These are phyloP conservation scores for Ustilago xerochloae DNA, from an alignment of 1,284 basidiomycete genomes.

Conservation along the genomic window DNA sequence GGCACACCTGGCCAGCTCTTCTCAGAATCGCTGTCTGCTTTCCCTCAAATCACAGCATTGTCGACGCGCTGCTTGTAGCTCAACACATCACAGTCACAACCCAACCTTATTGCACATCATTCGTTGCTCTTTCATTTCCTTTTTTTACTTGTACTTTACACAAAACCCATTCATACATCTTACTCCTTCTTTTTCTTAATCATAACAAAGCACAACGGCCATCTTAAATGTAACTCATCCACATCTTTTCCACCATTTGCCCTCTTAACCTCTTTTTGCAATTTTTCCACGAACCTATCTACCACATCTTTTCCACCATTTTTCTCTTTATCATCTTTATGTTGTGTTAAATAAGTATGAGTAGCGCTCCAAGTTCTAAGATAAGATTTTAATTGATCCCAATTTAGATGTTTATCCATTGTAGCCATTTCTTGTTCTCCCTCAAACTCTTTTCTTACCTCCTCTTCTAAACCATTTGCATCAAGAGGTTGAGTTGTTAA, in stretches of 20 bases:
- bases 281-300: constrained; percentile 27
- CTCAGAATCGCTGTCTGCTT: too few relatives aligned
- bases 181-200: constrained; percentile 37
- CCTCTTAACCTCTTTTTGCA: constrained; percentile 10
- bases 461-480: neutral
- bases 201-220: constrained; percentile 52
- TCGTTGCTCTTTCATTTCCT: too few relatives aligned
- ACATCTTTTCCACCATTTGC: constrained; percentile 28
- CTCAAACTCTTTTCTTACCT: constrained; percentile 7
- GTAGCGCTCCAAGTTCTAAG: constrained; percentile 79
- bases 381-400: constrained; percentile 77
- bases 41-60: too few relatives aligned
- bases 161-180: neutral
- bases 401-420: constrained; percentile 75
- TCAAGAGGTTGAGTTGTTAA: constrained; percentile 7
- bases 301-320: constrained; percentile 42
- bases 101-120: too few relatives aligned
- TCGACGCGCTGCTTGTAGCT: too few relatives aligned
- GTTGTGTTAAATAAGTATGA: constrained; percentile 76
- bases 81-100: too few relatives aligned
- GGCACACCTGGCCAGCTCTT: too few relatives aligned
- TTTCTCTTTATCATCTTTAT: constrained; percentile 73
- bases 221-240: constrained; percentile 31
- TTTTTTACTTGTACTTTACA: neutral
- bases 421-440: constrained; percentile 5